Conservation (phyloP, 805 yeast species). For the Myxozyma udenii region DNA sequence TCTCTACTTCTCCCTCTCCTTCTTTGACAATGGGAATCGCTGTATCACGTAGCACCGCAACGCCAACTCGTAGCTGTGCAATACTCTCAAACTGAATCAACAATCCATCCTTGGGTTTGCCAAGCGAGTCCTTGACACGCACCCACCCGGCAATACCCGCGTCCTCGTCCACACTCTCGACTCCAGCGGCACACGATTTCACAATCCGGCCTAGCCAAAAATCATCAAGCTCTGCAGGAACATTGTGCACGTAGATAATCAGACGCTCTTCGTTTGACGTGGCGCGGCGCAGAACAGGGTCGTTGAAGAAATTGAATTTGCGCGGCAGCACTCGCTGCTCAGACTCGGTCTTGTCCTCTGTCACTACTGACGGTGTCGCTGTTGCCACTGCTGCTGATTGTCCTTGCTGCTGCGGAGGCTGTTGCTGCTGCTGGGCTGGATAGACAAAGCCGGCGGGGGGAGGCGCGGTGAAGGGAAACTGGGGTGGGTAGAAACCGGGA, state of each 20-base stretch:
- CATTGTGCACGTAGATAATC: constrained; percentile 14
- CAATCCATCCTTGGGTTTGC: constrained; percentile 17
- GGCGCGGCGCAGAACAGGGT: constrained; percentile 19
- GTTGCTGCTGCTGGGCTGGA: background rate
- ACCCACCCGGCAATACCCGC: constrained; percentile 22
- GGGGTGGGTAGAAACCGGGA: too few relatives aligned
- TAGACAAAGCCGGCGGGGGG: background rate
- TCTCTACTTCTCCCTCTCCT: constrained; percentile 15
- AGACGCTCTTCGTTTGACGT: constrained; percentile 21
- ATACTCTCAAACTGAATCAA: constrained; percentile 27
- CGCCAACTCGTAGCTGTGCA: constrained; percentile 12
- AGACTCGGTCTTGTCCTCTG: too few relatives aligned
- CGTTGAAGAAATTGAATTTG: constrained; percentile 9
- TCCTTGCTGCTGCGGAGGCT: background rate
- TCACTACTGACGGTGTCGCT: background rate
- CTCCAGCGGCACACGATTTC: background rate
- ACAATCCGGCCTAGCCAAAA: constrained; percentile 27
- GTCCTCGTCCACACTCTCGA: background rate
- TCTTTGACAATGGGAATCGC: constrained; percentile 18
- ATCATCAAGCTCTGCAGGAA: constrained; percentile 28
- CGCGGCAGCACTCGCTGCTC: background rate
- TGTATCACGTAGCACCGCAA: constrained; percentile 8
- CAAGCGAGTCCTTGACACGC: constrained; percentile 17
- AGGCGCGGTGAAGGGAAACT: too few relatives aligned
- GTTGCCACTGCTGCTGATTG: background rate